These are phyloP conservation scores for Aegilops bicornis DNA, from an alignment of 176 grass and related monocot genomes.

Conservation along the genomic window DNA sequence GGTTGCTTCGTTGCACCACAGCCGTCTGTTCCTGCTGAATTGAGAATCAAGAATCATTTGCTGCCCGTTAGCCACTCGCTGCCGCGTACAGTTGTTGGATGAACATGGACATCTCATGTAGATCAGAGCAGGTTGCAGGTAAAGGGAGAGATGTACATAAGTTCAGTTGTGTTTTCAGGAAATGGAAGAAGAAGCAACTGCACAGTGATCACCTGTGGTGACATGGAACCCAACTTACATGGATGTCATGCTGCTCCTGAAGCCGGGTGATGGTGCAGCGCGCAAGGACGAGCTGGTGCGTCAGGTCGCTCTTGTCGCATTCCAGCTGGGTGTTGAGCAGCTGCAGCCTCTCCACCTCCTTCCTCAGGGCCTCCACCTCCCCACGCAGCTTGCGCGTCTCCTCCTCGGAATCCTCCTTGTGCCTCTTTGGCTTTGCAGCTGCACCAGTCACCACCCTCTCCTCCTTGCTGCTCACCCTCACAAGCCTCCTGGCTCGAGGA, in stretches of 20 bases:
- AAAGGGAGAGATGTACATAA: background rate
- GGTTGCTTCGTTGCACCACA: background rate
- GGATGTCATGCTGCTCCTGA: background rate
- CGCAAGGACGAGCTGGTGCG: slow-evolving; percentile 27
- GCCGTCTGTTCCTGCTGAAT: background rate
- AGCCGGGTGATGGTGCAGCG: slow-evolving; percentile 20
- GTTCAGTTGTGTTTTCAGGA: background rate
- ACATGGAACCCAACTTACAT: background rate
- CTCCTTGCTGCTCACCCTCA: slow-evolving; percentile 24
- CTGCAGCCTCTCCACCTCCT: slow-evolving; percentile 57
- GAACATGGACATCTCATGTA: background rate
- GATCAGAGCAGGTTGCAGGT: background rate
- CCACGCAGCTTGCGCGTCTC: slow-evolving; percentile 29
- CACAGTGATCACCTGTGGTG: background rate
- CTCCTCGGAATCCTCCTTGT: slow-evolving; percentile 33
- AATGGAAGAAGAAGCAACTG: background rate
- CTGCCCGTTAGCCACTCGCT: background rate
- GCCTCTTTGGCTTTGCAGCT: slow-evolving; percentile 18
- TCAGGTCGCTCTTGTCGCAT: slow-evolving; percentile 32
- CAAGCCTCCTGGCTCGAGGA: slow-evolving; percentile 11
- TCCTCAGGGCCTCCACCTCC: slow-evolving; percentile 40
- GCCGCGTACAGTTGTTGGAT: background rate
- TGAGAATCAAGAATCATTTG: background rate
- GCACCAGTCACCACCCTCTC: background rate
- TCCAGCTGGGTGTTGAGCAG: slow-evolving; percentile 45